phyloP scores from a whole-genome alignment of 2,329 filamentous ascomycete genomes.

The Graphium sp. region DNA sequence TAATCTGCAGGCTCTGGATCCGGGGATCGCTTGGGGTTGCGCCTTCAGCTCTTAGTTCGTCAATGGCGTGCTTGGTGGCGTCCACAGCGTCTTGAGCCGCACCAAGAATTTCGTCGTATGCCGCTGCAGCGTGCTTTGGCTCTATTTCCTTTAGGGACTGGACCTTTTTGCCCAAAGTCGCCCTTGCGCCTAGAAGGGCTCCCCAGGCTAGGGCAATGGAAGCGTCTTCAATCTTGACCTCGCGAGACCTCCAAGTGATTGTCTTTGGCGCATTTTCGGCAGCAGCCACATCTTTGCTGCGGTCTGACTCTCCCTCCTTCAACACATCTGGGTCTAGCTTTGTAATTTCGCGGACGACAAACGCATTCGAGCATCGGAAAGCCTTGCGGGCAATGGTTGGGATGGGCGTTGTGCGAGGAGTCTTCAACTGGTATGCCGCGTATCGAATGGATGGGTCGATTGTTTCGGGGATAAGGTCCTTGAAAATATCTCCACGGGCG shows the following conservation, averaged over 20 bases:
- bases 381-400: conserved; percentile 61
- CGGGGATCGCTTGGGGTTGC: conserved; percentile 68
- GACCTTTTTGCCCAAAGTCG: conserved; percentile 29
- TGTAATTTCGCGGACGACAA: conserved; percentile 51
- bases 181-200: conserved; percentile 40
- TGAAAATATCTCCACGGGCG: conserved; percentile 55
- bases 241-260: conserved; percentile 72
- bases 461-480: conserved; percentile 69
- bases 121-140: conserved; percentile 57
- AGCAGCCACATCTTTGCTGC: conserved; percentile 25
- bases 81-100: conserved; percentile 89
- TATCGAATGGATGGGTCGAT: conserved; percentile 90
- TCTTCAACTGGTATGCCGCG: conserved; percentile 79
- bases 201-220: conserved; percentile 75
- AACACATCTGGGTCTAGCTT: conserved; percentile 53
- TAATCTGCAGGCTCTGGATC: conserved; percentile 87
- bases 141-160: conserved; percentile 22
- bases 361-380: conserved; percentile 50
- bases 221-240: conserved; percentile 82
- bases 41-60: conserved; percentile 72
- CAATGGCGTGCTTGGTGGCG: conserved; percentile 81
- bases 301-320: conserved; percentile 25
- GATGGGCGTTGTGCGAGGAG: conserved; percentile 72
- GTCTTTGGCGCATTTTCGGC: conserved; percentile 48
- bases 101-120: conserved; percentile 81